A percentile compares a stretch with the other conserved stretches of the same genome.
These are phyloP conservation scores for Globisporangium okanoganense DNA, from an alignment of 352 stramenopile species.

Conservation along the genomic window DNA sequence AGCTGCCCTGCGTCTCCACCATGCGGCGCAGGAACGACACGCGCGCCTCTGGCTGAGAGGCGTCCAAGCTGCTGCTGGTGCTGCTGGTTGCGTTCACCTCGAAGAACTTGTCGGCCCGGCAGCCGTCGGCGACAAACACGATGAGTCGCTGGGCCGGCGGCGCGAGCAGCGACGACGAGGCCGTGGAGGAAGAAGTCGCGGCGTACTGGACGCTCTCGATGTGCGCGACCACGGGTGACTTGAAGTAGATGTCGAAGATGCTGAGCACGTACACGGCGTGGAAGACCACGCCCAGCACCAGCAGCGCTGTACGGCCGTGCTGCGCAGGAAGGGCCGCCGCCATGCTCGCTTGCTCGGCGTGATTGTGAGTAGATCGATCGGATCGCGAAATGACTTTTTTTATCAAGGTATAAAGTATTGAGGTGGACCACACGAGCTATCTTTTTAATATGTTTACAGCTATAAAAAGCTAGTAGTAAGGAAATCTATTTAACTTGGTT, in stretches of 20 bases:
- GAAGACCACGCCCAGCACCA: slow-evolving; percentile 74
- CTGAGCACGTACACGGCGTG: slow-evolving; percentile 84
- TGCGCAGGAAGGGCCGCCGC: too few relatives aligned
- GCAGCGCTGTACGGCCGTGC: too few relatives aligned
- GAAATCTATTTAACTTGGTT: too few relatives aligned
- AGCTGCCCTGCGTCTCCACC: slow-evolving; percentile 51
- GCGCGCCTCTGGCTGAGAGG: slow-evolving; percentile 19
- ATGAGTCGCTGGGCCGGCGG: slow-evolving; percentile 64
- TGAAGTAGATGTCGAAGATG: slow-evolving; percentile 92
- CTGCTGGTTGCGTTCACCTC: slow-evolving; percentile 33
- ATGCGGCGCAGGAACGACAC: slow-evolving; percentile 66
- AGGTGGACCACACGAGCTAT: too few relatives aligned
- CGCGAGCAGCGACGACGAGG: slow-evolving; percentile 21
- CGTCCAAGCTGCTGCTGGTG: slow-evolving; percentile 1
- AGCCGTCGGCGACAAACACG: slow-evolving; percentile 83
- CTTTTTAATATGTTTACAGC: too few relatives aligned
- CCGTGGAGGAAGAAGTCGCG: slow-evolving; percentile 6
- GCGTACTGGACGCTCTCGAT: slow-evolving; percentile 49
- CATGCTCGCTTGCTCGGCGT: too few relatives aligned
- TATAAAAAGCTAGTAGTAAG: too few relatives aligned
- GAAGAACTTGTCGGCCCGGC: slow-evolving; percentile 83
- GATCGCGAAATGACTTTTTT: too few relatives aligned
- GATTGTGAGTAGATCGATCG: too few relatives aligned
- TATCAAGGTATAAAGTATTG: too few relatives aligned
- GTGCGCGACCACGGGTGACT: slow-evolving; percentile 68